These are phyloP conservation scores for Schizosaccharomyces japonicus DNA, from an alignment of 805 yeast species.

Conservation along the genomic window DNA sequence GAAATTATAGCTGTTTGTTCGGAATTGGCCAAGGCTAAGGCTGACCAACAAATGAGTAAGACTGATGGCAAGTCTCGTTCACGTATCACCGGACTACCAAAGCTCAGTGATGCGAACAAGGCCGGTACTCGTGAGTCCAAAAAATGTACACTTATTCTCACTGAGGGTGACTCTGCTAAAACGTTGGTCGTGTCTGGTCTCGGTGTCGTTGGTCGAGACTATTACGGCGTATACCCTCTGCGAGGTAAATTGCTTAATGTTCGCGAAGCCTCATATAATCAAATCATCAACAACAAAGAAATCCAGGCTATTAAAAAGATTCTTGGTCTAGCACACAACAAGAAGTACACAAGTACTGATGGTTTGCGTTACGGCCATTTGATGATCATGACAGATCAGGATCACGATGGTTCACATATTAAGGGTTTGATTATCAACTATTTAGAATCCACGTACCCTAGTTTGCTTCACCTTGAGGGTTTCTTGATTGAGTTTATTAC, in stretches of 20 bases:
- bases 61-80: conserved; percentile 48
- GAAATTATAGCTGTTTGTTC: conserved; percentile 45
- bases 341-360: conserved; percentile 46
- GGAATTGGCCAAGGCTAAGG: conserved; percentile 69
- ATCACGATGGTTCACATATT: conserved; percentile 96
- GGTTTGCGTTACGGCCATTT: conserved; percentile 81
- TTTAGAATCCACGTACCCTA: conserved; percentile 82
- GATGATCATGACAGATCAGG: conserved; percentile 99
- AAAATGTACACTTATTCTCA: conserved; percentile 74
- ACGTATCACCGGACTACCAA: conserved; percentile 70
- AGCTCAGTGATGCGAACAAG: conserved; percentile 81
- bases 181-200: conserved; percentile 81
- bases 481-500: conserved; percentile 84
- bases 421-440: conserved; percentile 87
- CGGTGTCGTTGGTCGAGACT: conserved; percentile 84
- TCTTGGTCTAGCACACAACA: conserved; percentile 85
- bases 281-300: conserved; percentile 74
- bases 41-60: conserved; percentile 63
- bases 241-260: conserved; percentile 89
- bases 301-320: conserved; percentile 88
- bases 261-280: conserved; percentile 91
- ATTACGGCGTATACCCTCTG: conserved; percentile 76
- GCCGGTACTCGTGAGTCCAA: conserved; percentile 88
- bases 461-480: conserved; percentile 70
- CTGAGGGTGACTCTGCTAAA: conserved; percentile 94